Evolutionary conservation across 768 basidiomycete species (phyloP).

Genomic region (Termitomyces sp.): DNA sequence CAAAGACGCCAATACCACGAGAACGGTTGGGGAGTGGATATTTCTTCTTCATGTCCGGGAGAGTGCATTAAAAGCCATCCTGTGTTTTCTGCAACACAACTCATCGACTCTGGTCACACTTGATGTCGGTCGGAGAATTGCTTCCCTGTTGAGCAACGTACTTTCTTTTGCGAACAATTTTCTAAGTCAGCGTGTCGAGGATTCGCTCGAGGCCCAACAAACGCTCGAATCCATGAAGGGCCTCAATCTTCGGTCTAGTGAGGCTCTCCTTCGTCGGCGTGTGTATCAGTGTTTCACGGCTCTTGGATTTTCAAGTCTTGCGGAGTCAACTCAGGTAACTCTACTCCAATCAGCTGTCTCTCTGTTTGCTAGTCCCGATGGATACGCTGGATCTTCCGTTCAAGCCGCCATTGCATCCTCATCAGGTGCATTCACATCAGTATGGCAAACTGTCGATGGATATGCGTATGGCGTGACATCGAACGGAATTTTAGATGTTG

Average conservation of each 20-base stretch:
- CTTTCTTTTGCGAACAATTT: constrained; percentile 89
- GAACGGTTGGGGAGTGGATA: constrained; percentile 77
- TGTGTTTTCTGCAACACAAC: constrained; percentile 85
- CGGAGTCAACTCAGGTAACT: constrained; percentile 76
- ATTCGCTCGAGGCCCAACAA: constrained; percentile 39
- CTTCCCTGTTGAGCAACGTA: constrained; percentile 83
- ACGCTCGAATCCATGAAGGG: constrained; percentile 28
- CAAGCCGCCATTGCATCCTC: constrained; percentile 91
- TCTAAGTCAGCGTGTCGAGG: constrained; percentile 63
- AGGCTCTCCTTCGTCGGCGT: constrained; percentile 77
- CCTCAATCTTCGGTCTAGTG: constrained; percentile 67
- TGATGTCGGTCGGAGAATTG: constrained; percentile 86
- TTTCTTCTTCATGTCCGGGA: constrained; percentile 91
- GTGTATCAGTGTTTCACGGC: constrained; percentile 87
- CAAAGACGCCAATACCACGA: constrained; percentile 68
- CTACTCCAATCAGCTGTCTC: constrained; percentile 78
- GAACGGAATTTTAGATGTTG: constrained; percentile 46
- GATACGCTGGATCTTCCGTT: constrained; percentile 74
- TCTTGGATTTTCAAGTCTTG: constrained; percentile 73
- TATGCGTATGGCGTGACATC: constrained; percentile 90
- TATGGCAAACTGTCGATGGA: constrained; percentile 87
- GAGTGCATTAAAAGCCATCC: constrained; percentile 82
- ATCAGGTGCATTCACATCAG: constrained; percentile 72
- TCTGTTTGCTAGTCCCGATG: constrained; percentile 84
- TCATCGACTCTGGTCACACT: constrained; percentile 70